These are phyloP conservation scores for Aurantiochytrium sp. DNA, from an alignment of 108 stramenopile genomes.

Conservation along the genomic window DNA sequence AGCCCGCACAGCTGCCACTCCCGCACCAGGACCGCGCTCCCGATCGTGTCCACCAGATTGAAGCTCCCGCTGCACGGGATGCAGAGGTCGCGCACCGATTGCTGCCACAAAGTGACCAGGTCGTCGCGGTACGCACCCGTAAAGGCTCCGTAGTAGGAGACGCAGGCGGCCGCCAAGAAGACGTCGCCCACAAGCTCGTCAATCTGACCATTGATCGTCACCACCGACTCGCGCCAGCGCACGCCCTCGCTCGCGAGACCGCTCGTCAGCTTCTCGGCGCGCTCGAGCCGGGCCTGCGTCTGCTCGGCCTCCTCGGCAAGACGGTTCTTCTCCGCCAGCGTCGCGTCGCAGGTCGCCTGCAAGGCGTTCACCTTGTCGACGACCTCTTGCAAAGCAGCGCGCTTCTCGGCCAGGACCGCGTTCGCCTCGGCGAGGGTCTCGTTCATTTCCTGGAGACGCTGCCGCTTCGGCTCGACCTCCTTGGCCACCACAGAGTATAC, in stretches of 20 bases:
- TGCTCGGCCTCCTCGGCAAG: constrained; percentile 28
- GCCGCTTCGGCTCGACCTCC: constrained; percentile 45
- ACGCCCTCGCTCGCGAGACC: constrained; percentile 38
- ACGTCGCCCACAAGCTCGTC: constrained; percentile 43
- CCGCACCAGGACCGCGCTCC: constrained; percentile 17
- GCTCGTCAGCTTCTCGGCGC: constrained; percentile 35
- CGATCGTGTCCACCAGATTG: constrained; percentile 31
- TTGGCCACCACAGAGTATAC: constrained; percentile 43
- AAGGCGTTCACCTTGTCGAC: constrained; percentile 44
- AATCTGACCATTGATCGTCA: background rate
- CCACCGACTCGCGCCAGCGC: constrained; percentile 35
- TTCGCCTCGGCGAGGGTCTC: constrained; percentile 43
- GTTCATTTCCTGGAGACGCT: constrained; percentile 32
- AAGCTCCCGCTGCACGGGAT: constrained; percentile 40
- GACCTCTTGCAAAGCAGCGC: constrained; percentile 30
- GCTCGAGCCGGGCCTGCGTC: constrained; percentile 9
- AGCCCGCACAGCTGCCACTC: constrained; percentile 37
- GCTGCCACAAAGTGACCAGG: constrained; percentile 33
- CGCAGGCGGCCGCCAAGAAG: constrained; percentile 32
- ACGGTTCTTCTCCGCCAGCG: constrained; percentile 1
- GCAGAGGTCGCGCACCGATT: constrained; percentile 20
- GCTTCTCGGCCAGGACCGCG: constrained; percentile 40
- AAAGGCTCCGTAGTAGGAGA: constrained; percentile 43
- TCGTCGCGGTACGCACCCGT: background rate
- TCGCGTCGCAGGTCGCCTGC: constrained; percentile 36